phyloP scores from a whole-genome alignment of 768 basidiomycete genomes.

The Pisolithus microcarpus region DNA sequence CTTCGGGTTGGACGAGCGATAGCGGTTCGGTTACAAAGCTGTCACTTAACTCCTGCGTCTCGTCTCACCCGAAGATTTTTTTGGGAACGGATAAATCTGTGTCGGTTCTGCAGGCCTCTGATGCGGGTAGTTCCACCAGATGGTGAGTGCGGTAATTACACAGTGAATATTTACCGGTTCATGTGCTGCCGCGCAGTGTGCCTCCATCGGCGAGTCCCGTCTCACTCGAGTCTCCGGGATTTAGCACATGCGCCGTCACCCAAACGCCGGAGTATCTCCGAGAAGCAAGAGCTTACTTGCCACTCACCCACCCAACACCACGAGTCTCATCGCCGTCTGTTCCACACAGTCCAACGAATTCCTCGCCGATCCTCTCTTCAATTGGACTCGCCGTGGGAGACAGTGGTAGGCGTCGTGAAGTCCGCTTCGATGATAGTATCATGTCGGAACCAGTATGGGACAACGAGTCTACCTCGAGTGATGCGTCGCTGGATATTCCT shows the following conservation, averaged over 20 bases:
- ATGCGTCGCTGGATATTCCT: slow-evolving; percentile 22
- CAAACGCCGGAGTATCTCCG: slow-evolving; percentile 28
- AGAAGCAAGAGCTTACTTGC: slow-evolving; percentile 27
- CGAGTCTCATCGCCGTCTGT: slow-evolving; percentile 7
- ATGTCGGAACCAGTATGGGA: slow-evolving; percentile 25
- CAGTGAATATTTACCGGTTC: not conserved
- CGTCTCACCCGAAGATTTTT: slow-evolving; percentile 6
- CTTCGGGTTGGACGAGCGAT: slow-evolving; percentile 24
- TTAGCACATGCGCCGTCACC: slow-evolving; percentile 21
- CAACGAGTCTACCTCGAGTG: slow-evolving; percentile 23
- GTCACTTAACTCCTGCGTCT: slow-evolving; percentile 6
- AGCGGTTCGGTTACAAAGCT: slow-evolving; percentile 17
- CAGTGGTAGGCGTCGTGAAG: slow-evolving; percentile 25
- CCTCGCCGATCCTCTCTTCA: slow-evolving; percentile 27
- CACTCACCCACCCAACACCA: slow-evolving; percentile 20
- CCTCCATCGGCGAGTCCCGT: slow-evolving; percentile 25
- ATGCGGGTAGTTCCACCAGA: slow-evolving; percentile 7
- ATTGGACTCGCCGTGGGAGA: slow-evolving; percentile 21
- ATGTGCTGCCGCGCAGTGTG: slow-evolving; percentile 10
- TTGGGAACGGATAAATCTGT: slow-evolving; percentile 4
- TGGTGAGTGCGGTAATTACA: slow-evolving; percentile 6
- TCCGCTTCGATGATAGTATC: slow-evolving; percentile 29
- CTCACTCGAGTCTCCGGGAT: slow-evolving; percentile 28
- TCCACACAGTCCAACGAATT: slow-evolving; percentile 15
- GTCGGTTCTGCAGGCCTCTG: slow-evolving; percentile 20